Base-by-base conservation (phyloP, 1,284 basidiomycete species). In the Irpex lacteus region DNA sequence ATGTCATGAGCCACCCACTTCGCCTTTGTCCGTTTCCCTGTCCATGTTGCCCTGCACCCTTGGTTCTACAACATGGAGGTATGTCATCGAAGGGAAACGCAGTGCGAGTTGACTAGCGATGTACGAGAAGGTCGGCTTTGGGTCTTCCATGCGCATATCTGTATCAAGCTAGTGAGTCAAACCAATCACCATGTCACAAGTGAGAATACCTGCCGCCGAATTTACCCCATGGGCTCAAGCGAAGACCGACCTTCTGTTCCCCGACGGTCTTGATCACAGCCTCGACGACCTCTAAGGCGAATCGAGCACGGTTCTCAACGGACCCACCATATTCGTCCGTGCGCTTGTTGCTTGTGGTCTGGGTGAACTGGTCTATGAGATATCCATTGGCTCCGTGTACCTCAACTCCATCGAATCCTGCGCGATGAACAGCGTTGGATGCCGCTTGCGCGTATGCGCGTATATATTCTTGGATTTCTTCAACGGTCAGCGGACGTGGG, bases 271-370 rank as follows among this genome's bases (percentile, higher is more conserved):
- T 26, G 26, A 26, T 26, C 26, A 26, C 26, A 26, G 26, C 26
- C 26, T 26, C 26, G 26, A 26, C 26, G 26, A 26, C 26, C 26
- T 26, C 26, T 26, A 26, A 26, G 26, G 26, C 26, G 26, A 26
- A 26, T 26, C 26, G 26, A 26, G 26, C 26, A 15, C 87, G 77
- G 70, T 87, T 87, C 73, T 85, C 83, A 19, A 85, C 64, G 2
- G 78, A 78, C 2, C 86, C 87, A 6, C 87, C 87, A 70, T 85
- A 88, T 47, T 77, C 73, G 72, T 88, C 86, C 13, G 80, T 82
- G 38, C 85, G 80, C 40, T 80, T 73, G 75, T 87, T 87, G 58
- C 76, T 65, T 0, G 67, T 65, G 59, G 74, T 70, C 38, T 78
- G 74, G 21, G 76, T 38, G 70, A 79, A 80, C 67, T 80, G 76